phyloP scores from a whole-genome alignment of 805 yeast species.

The Saccharomyces kudriavzevii region DNA sequence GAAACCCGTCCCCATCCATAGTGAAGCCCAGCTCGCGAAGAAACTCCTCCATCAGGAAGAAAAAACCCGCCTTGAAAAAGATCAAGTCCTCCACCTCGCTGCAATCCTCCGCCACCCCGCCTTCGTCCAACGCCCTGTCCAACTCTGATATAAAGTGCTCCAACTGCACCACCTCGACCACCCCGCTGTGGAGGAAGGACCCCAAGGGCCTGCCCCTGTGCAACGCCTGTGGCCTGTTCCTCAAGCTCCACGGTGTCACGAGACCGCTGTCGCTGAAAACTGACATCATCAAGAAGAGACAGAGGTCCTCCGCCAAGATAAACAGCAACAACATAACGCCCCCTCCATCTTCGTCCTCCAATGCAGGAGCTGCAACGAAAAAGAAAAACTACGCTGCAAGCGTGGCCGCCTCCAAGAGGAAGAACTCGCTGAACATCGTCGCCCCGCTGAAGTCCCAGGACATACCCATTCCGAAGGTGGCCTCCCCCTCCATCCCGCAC shows the following conservation, averaged over 20 bases:
- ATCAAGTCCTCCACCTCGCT: conserved; percentile 1
- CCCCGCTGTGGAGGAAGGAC: conserved; percentile 91
- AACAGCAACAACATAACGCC: neutral
- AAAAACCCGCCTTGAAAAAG: conserved; percentile 3
- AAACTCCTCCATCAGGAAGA: conserved; percentile 1
- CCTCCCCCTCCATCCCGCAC: neutral
- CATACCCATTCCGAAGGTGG: neutral
- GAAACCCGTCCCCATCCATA: neutral
- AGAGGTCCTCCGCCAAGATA: conserved; percentile 33
- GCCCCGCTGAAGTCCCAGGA: neutral
- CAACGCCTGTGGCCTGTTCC: conserved; percentile 89
- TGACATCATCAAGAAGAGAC: conserved; percentile 85
- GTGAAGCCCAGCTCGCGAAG: neutral
- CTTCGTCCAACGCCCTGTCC: neutral
- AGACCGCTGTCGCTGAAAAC: conserved; percentile 85
- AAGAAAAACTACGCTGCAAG: neutral
- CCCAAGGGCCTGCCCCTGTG: conserved; percentile 86
- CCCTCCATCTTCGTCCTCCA: neutral
- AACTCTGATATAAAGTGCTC: conserved; percentile 46
- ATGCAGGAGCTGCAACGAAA: neutral
- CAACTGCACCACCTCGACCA: conserved; percentile 81
- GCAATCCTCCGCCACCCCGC: neutral
- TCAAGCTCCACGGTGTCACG: conserved; percentile 86
- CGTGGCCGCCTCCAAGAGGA: neutral
- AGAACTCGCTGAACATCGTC: neutral